Percentiles rank a stretch among this genome's conserved stretches.
These are phyloP conservation scores for Umbelopsis isabellina DNA, from an alignment of 192 early-diverging fungal species.

Conservation along the genomic window DNA sequence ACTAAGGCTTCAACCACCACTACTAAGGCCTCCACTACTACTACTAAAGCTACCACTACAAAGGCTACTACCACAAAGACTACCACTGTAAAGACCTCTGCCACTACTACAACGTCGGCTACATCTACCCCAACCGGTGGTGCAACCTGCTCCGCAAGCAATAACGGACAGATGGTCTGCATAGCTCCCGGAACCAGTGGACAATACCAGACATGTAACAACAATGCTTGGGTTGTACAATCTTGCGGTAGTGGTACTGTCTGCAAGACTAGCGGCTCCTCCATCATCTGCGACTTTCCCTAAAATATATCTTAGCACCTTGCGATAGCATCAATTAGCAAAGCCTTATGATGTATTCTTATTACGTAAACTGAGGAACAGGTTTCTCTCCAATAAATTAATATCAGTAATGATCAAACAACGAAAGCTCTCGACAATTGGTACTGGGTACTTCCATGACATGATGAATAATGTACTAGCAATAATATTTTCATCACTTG, in stretches of 20 bases:
- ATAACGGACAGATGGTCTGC: slow-evolving; percentile 18
- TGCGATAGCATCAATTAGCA: too few species aligned
- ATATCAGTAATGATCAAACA: not conserved
- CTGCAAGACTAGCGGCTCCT: slow-evolving; percentile 30
- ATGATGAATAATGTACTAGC: too few species aligned
- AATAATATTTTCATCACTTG: too few species aligned
- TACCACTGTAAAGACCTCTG: not conserved
- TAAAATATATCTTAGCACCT: not conserved
- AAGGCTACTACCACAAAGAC: not conserved
- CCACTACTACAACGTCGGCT: not conserved
- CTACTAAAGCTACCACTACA: not conserved
- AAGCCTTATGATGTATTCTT: too few species aligned
- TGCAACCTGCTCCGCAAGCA: not conserved
- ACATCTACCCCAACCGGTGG: too few species aligned
- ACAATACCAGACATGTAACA: slow-evolving; percentile 22
- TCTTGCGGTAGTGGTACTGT: slow-evolving; percentile 32
- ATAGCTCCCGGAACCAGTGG: not conserved
- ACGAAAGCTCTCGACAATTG: too few species aligned
- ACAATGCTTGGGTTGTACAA: not conserved
- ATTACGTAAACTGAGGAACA: not conserved
- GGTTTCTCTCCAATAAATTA: slow-evolving; percentile 12
- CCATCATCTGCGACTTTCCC: slow-evolving; percentile 28
- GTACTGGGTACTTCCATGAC: too few species aligned
- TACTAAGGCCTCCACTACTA: not conserved
- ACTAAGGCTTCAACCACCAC: not conserved